Evolutionary conservation across 805 yeast species (phyloP), one percentile per base, ranked within the genome.

Genomic region (Schizosaccharomyces japonicus): DNA sequence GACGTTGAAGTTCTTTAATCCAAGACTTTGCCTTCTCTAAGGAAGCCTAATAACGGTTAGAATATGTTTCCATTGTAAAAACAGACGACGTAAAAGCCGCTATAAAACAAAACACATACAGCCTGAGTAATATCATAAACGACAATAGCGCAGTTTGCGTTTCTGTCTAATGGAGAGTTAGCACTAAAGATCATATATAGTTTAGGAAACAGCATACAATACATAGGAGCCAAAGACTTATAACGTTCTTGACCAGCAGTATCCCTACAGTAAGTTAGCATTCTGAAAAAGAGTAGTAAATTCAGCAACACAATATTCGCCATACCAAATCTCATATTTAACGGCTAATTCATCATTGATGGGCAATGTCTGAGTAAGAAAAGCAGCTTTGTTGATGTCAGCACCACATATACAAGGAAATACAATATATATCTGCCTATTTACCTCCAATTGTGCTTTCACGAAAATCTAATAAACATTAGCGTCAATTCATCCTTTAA

Each of bases 191-290:
- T 34, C 21, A 7, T 19, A 10, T 7, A 19, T 4, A 6, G 8
- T 13, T 4, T 13, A 15, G n/a, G 19, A 15, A 4, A 13, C n/a
- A 15, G 19, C 42, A 36, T 36, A 36, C 42, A 80, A 58, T 80
- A 80, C 77, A 80, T 76, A 15, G 92, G 90, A 0, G 90, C 84
- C 52, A 80, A 62, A 17, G 82, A 76, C 56, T 78, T 80, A 65
- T 80, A 80, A 46, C 92, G 66, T 58, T 80, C 92, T 59, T 80
- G 98, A 25, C 98, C 98, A 0, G 98, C 98, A 11, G 98, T 46
- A 17, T 30, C 44, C 42, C 42, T 36, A 17, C 7, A 36, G 4
- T 19, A 8, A 5, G 42, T 36, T 36, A 7, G 26, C 19, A n/a
- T 21, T 17, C 33, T 44, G 33, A 39, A 45, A 17, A 3, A 50